Evolutionary conservation across 1,284 basidiomycete genomes (phyloP).

Genomic region (Ceratobasidium sp.): DNA sequence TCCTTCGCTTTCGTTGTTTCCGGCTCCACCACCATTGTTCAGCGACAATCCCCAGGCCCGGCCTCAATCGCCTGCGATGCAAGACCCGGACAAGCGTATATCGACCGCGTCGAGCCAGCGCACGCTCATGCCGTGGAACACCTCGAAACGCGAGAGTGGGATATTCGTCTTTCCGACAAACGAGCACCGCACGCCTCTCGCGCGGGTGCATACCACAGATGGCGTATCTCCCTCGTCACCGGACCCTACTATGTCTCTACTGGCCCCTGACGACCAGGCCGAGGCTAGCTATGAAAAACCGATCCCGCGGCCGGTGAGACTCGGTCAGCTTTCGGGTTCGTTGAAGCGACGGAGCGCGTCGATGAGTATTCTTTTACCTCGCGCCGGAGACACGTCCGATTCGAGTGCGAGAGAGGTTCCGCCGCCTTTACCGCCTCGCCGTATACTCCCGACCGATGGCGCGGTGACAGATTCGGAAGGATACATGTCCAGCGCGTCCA

Average conservation of each 20-base stretch:
- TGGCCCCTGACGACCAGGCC: not conserved
- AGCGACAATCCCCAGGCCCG: conserved; percentile 24
- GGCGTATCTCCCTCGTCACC: conserved; percentile 8
- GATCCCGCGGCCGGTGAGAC: conserved; percentile 22
- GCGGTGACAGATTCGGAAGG: conserved; percentile 44
- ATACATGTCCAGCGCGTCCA: conserved; percentile 25
- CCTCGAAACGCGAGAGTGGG: conserved; percentile 25
- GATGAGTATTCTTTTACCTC: conserved; percentile 38
- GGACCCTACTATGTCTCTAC: conserved; percentile 1
- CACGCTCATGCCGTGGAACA: conserved; percentile 34
- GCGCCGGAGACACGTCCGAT: not conserved
- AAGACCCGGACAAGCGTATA: conserved; percentile 43
- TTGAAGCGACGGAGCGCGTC: conserved; percentile 44
- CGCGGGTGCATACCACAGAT: conserved; percentile 35
- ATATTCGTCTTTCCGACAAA: conserved; percentile 26
- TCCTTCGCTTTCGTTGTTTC: not conserved
- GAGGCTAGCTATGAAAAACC: not conserved
- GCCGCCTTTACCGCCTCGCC: conserved; percentile 9
- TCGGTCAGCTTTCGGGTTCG: conserved; percentile 26
- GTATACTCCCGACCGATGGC: conserved; percentile 12
- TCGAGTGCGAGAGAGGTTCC: conserved; percentile 14
- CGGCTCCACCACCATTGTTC: not conserved
- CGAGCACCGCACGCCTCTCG: conserved; percentile 17
- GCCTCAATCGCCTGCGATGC: conserved; percentile 17
- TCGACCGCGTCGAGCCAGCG: conserved; percentile 45